Percentiles rank a stretch among this genome's conserved stretches.
Conservation (phyloP, 2,329 filamentous ascomycete species). For the Nannizziopsis arthrosporioides region DNA sequence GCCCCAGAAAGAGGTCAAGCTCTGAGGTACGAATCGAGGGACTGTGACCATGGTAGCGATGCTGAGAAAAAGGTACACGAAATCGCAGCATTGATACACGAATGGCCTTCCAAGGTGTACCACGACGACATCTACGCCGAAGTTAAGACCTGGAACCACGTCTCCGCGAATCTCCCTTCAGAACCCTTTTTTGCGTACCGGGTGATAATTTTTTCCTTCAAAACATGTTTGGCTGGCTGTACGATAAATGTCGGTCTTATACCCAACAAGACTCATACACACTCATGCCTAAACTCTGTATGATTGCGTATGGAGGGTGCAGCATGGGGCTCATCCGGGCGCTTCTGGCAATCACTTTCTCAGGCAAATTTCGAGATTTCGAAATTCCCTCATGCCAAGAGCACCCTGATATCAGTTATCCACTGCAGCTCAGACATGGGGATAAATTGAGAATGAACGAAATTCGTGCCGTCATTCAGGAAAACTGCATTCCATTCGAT, state of each 20-base stretch:
- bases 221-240: constrained; percentile 15
- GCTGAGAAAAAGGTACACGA: constrained; percentile 12
- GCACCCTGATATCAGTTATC: not conserved
- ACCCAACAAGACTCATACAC: constrained; percentile 12
- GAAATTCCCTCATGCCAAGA: constrained; percentile 1
- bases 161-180: not conserved
- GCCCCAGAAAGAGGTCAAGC: not conserved
- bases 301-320: constrained; percentile 13
- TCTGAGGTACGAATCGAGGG: constrained; percentile 9
- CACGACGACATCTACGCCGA: constrained; percentile 2
- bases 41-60: constrained; percentile 10
- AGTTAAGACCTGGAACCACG: constrained; percentile 5
- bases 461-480: not conserved
- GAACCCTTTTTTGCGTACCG: constrained; percentile 2
- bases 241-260: constrained; percentile 13
- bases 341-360: constrained; percentile 14
- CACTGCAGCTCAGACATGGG: not conserved
- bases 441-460: not conserved
- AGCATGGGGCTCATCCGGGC: constrained; percentile 6
- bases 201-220: constrained; percentile 10
- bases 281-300: constrained; percentile 17
- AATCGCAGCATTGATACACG: constrained; percentile 14
- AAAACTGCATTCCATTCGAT: not conserved
- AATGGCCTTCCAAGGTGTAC: constrained; percentile 11
- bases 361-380: constrained; percentile 8